Evolutionary conservation across 2,329 filamentous ascomycete species (phyloP).

Genomic region (Beauveria asiatica): DNA sequence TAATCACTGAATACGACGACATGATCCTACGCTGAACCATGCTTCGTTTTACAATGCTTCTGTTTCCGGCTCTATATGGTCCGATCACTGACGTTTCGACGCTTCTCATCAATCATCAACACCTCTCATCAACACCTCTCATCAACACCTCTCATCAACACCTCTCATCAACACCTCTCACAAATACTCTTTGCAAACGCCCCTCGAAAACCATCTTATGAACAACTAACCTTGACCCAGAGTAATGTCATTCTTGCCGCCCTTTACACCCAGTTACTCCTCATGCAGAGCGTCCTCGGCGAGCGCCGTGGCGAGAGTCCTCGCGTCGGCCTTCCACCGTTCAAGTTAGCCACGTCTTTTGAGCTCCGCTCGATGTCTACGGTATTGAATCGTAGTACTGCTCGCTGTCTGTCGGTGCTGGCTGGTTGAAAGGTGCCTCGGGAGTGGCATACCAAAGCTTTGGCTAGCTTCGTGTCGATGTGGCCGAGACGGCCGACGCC

Average conservation of each 20-base stretch:
- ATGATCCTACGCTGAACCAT: not conserved
- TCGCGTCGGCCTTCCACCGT: conserved; percentile 5
- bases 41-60: too few species aligned
- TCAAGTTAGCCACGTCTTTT: conserved; percentile 8
- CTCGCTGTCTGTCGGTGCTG: not conserved
- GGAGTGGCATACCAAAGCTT: conserved; percentile 10
- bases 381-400: conserved; percentile 12
- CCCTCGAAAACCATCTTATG: too few species aligned
- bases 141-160: too few species aligned
- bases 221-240: not conserved
- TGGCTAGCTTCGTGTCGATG: conserved; percentile 13
- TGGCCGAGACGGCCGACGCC: conserved; percentile 13
- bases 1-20: conserved; percentile 1
- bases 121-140: too few species aligned
- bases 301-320: conserved; percentile 13
- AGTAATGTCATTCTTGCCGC: conserved; percentile 11
- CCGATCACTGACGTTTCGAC: too few species aligned
- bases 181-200: not conserved
- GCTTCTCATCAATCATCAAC: too few species aligned
- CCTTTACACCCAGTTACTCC: conserved; percentile 9
- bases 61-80: not conserved
- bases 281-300: conserved; percentile 3
- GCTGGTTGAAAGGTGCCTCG: not conserved
- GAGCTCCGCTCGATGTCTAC: conserved; percentile 12
- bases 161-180: not conserved